phyloP scores from a whole-genome alignment of 495 filamentous ascomycete genomes.

The Cladorrhinum samala region DNA sequence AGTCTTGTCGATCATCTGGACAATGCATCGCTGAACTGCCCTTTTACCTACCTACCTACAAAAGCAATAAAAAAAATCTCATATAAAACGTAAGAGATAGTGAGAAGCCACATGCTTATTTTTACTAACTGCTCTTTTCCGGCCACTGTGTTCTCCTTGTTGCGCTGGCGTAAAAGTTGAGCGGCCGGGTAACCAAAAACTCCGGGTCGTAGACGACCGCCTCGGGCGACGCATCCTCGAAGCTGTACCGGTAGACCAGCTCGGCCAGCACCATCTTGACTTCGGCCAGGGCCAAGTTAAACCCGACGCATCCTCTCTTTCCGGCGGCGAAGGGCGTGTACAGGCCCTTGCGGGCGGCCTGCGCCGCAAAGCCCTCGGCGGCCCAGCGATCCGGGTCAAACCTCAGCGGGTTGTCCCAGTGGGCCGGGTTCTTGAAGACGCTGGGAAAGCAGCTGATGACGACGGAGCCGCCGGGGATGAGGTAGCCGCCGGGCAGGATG shows the following conservation, averaged over 20 bases:
- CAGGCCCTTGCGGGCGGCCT: conserved; percentile 35
- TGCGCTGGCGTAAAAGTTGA: conserved; percentile 48
- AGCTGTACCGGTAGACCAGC: conserved; percentile 50
- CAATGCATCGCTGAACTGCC: too few species aligned
- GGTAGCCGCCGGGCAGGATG: conserved; percentile 51
- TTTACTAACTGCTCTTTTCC: conserved; percentile 13
- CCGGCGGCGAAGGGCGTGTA: conserved; percentile 52
- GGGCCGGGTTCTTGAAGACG: conserved; percentile 47
- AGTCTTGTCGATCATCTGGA: too few species aligned
- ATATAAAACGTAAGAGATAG: not conserved
- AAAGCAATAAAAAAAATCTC: not conserved
- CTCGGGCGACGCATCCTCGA: conserved; percentile 29
- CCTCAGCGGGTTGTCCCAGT: conserved; percentile 46
- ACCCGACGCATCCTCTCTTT: conserved; percentile 48
- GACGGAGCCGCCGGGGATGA: conserved; percentile 39
- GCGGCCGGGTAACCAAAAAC: conserved; percentile 51
- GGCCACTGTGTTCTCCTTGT: conserved; percentile 44
- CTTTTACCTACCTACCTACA: too few species aligned
- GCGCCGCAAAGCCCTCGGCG: conserved; percentile 34
- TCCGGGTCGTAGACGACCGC: conserved; percentile 51
- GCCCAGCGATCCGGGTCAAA: conserved; percentile 55
- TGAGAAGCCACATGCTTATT: not conserved
- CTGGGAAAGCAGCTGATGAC: conserved; percentile 46
- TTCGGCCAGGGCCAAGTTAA: conserved; percentile 53
- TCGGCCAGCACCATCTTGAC: conserved; percentile 47